Percentiles rank a stretch among this genome's conserved stretches.
Evolutionary conservation across 768 basidiomycete species (phyloP).

Genomic region (Boletus pseudopeckii): DNA sequence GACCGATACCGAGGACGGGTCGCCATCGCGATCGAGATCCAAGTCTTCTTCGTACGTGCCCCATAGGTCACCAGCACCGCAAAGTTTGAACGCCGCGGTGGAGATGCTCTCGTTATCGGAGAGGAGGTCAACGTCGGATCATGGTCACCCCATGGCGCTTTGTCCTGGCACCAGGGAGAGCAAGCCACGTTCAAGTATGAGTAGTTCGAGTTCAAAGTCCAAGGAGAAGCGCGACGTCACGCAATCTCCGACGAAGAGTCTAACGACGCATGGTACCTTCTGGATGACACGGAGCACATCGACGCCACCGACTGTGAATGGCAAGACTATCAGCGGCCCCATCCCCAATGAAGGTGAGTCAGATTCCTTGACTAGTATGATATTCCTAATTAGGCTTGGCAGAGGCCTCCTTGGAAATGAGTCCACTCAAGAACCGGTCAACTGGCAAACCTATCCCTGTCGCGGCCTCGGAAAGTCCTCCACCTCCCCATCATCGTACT

Average conservation of each 20-base stretch:
- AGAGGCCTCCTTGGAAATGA: constrained; percentile 72
- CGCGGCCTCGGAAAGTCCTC: constrained; percentile 34
- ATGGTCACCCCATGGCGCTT: constrained; percentile 19
- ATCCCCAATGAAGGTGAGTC: constrained; percentile 64
- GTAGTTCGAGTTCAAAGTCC: constrained; percentile 24
- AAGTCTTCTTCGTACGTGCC: constrained; percentile 57
- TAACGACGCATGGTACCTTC: constrained; percentile 33
- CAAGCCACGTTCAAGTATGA: constrained; percentile 32
- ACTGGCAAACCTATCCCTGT: constrained; percentile 63
- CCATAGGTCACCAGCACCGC: constrained; percentile 54
- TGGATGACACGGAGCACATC: constrained; percentile 36
- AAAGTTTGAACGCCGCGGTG: constrained; percentile 69
- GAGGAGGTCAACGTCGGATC: constrained; percentile 28
- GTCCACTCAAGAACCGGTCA: constrained; percentile 66
- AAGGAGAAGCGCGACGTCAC: constrained; percentile 34
- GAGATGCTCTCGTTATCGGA: constrained; percentile 51
- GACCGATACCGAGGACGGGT: constrained; percentile 35
- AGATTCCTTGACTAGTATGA: neutral
- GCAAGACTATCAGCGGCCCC: constrained; percentile 66
- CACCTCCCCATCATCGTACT: constrained; percentile 14
- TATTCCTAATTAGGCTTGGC: constrained; percentile 2
- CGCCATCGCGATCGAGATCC: constrained; percentile 44
- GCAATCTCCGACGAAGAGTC: constrained; percentile 44
- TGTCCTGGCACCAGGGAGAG: constrained; percentile 19
- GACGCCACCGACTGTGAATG: constrained; percentile 46